These are phyloP conservation scores for Pythium utonaiense DNA, from an alignment of 352 stramenopile genomes.

Conservation along the genomic window DNA sequence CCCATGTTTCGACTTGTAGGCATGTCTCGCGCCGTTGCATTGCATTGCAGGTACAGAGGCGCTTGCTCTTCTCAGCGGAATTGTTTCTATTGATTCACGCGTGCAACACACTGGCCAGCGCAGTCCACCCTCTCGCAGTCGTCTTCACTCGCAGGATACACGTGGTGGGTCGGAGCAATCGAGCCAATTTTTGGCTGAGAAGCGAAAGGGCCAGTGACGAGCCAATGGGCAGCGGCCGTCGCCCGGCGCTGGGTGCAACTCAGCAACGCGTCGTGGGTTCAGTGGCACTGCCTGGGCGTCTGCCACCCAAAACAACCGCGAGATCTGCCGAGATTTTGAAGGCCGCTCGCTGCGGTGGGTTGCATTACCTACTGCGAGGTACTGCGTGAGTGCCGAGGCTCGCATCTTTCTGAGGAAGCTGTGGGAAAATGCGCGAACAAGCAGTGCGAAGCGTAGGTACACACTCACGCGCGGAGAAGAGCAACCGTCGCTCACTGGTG, in stretches of 20 bases:
- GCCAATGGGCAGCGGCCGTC: background rate
- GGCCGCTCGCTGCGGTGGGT: background rate
- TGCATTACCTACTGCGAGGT: too few species aligned
- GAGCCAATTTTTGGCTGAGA: background rate
- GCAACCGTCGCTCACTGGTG: too few species aligned
- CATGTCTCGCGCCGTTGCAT: too few species aligned
- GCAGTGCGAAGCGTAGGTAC: background rate
- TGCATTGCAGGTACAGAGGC: too few species aligned
- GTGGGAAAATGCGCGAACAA: background rate
- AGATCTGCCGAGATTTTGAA: background rate
- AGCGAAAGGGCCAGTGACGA: background rate
- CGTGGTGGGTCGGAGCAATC: background rate
- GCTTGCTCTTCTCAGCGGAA: too few species aligned
- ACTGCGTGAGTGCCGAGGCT: too few species aligned
- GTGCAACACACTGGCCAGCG: too few species aligned
- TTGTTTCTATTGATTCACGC: too few species aligned
- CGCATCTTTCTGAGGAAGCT: background rate
- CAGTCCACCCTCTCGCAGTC: background rate
- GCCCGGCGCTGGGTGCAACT: background rate
- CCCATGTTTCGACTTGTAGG: too few species aligned
- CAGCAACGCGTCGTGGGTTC: background rate
- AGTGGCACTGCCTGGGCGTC: background rate
- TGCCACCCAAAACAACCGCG: background rate
- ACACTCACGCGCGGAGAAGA: too few species aligned
- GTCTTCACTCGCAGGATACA: background rate